A percentile compares a stretch with the other conserved stretches of the same genome.
Conservation (phyloP, 2,329 filamentous ascomycete genomes). For the Phialophora tarda region DNA sequence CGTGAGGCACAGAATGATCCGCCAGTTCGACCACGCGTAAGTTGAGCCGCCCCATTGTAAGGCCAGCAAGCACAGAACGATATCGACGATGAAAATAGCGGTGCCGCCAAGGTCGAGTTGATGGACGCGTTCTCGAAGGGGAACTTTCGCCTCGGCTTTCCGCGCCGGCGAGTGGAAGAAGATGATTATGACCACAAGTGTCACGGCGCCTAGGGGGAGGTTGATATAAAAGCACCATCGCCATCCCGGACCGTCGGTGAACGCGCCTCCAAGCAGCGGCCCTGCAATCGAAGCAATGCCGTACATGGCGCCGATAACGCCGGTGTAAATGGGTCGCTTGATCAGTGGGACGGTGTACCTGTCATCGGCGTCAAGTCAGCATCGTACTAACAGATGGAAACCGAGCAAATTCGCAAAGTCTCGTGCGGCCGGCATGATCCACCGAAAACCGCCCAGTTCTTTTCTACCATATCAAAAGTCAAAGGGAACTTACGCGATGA, state of each 20-base stretch:
- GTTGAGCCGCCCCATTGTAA: slow-evolving; percentile 55
- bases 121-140: slow-evolving; percentile 49
- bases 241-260: slow-evolving; percentile 49
- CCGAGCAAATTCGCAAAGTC: background rate
- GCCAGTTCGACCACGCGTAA: slow-evolving; percentile 52
- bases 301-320: slow-evolving; percentile 54
- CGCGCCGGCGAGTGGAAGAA: slow-evolving; percentile 50
- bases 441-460: background rate
- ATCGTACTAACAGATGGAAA: background rate
- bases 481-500: slow-evolving; percentile 39
- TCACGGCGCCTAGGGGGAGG: slow-evolving; percentile 49
- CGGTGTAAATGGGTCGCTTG: slow-evolving; percentile 61
- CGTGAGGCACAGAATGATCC: slow-evolving; percentile 57
- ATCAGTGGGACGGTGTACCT: slow-evolving; percentile 55
- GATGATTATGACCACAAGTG: slow-evolving; percentile 55
- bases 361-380: background rate
- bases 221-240: slow-evolving; percentile 53
- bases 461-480: too few relatives aligned
- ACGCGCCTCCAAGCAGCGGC: slow-evolving; percentile 47
- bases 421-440: background rate
- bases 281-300: slow-evolving; percentile 51
- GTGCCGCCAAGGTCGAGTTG: slow-evolving; percentile 53
- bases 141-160: slow-evolving; percentile 42
- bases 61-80: slow-evolving; percentile 56
- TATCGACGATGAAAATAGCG: slow-evolving; percentile 51